A percentile compares a stretch with the other conserved stretches of the same genome.
phyloP scores from a whole-genome alignment of 2,329 filamentous ascomycete genomes.

The Alternaria sp. region DNA sequence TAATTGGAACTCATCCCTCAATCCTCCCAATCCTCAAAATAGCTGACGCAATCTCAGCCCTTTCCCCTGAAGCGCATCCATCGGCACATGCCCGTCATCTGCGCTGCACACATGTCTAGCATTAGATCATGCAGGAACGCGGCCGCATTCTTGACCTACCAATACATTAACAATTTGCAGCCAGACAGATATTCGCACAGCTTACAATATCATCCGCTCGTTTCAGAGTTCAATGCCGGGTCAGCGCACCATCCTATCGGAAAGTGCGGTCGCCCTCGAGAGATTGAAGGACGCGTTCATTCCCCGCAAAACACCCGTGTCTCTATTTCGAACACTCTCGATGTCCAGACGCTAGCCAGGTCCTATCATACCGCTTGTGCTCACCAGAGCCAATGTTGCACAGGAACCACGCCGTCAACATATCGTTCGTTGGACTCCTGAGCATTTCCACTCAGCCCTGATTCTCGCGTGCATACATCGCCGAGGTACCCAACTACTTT shows the following conservation, averaged over 20 bases:
- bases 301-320: slow-evolving; percentile 9
- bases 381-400: neutral
- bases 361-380: neutral
- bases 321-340: neutral
- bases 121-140: slow-evolving; percentile 28
- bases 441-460: neutral
- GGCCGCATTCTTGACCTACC: slow-evolving; percentile 12
- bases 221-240: slow-evolving; percentile 2
- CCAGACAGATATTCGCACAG: neutral
- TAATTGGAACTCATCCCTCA: neutral
- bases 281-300: slow-evolving; percentile 18
- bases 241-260: slow-evolving; percentile 1
- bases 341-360: neutral
- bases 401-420: neutral
- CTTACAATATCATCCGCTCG: neutral
- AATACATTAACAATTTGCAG: neutral
- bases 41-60: neutral
- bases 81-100: slow-evolving; percentile 7
- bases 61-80: slow-evolving; percentile 4
- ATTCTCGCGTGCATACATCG: neutral
- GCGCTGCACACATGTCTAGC: neutral
- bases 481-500: neutral
- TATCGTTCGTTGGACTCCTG: neutral
- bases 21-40: neutral
- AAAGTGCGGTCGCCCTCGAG: slow-evolving; percentile 7